Evolutionary conservation across 2,329 filamentous ascomycete genomes (phyloP), one percentile per base, ranked within the genome.

Genomic region (Dactylonectria estremocensis): DNA sequence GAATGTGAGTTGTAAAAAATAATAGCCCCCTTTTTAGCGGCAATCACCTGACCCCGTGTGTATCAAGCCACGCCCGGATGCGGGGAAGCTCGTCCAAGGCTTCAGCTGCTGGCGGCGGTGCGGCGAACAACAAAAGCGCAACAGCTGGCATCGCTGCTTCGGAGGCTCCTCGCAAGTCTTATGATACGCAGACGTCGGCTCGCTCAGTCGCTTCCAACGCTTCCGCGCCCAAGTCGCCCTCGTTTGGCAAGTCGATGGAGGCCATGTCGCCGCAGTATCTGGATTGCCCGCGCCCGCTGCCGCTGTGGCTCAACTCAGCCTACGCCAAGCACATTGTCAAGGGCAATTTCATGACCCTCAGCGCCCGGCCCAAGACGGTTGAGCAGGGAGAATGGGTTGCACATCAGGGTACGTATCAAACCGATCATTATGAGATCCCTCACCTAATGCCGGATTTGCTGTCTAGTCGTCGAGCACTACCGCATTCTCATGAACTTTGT

Each of bases 341-440:
- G 85, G 95, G 95, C 63, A 98, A 97, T 84, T 97, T 98, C 80
- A 93, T 97, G 91, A 97, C 95, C n/a, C 84, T 98, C 67, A 96
- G 95, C 76, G 94, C 94, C 58, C 92, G 95, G 79, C 95, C 95
- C 18, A 95, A 95, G 84, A 95, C 95, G 68, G 93, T 98, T 54
- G 95, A 97, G 77, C 90, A 94, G 79, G 95, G 94, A 72, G 95
- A 98, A 82, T 98, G 95, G 95, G 88, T 97, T 73, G 95, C 95
- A 71, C 94, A 98, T 81, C 95, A 98, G 86, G 91, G 95, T 97
- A 60, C 24, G 3, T 3, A 22, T 16, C 28, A 18, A 5, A 3
- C 50, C 37, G 11, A 6, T 33, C 64, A 67, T n/a, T 24, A 10
- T 54, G 20, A 37, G 18, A 43, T 31, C 6, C 16, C 55, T 13